phyloP scores from a whole-genome alignment of 768 basidiomycete genomes.

The Suillus subaureus region DNA sequence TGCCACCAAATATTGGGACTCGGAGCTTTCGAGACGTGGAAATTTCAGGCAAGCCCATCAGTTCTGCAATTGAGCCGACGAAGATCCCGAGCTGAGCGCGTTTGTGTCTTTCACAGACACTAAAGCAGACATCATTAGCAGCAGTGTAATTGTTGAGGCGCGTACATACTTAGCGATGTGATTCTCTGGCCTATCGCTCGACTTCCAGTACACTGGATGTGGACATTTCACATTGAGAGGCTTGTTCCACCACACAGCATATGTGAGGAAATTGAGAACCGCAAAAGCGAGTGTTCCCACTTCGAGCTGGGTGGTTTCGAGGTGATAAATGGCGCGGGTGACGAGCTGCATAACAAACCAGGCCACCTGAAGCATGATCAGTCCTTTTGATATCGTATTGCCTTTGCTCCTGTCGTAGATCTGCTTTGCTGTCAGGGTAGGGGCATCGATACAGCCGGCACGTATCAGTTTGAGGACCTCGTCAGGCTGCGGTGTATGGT shows the following conservation, averaged over 20 bases:
- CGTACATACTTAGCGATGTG: background rate
- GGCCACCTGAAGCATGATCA: slow-evolving; percentile 29
- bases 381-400: slow-evolving; percentile 22
- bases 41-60: too few relatives aligned
- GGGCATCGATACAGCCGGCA: background rate
- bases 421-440: slow-evolving; percentile 10
- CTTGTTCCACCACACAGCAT: slow-evolving; percentile 42
- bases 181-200: background rate
- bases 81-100: too few relatives aligned
- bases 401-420: slow-evolving; percentile 36
- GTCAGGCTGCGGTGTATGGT: background rate
- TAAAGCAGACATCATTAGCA: background rate
- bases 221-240: slow-evolving; percentile 35
- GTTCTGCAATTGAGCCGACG: too few relatives aligned
- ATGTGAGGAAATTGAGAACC: slow-evolving; percentile 33
- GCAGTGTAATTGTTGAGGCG: background rate
- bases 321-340: slow-evolving; percentile 21
- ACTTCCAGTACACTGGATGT: background rate
- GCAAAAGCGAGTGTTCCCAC: slow-evolving; percentile 38
- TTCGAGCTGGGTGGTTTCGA: slow-evolving; percentile 39
- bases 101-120: background rate
- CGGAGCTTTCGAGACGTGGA: too few relatives aligned
- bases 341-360: slow-evolving; percentile 40
- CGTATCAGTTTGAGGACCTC: background rate
- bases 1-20: too few relatives aligned